Evolutionary conservation across 1,284 basidiomycete species (phyloP).

Genomic region (Fomitopsis schrenkii): DNA sequence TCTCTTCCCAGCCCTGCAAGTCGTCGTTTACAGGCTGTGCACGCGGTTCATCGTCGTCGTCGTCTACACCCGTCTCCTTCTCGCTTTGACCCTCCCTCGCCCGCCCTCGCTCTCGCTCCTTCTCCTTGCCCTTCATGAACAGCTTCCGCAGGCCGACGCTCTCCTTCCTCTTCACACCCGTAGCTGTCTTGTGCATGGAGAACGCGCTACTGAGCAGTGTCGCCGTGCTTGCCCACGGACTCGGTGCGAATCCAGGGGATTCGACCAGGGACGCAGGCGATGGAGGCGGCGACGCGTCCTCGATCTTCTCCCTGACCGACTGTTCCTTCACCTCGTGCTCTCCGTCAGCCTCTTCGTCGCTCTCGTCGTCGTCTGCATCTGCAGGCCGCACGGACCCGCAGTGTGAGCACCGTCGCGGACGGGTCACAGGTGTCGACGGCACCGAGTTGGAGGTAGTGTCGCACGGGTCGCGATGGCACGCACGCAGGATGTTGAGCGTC

Average conservation of each 20-base stretch:
- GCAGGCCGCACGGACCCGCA: slow-evolving; percentile 19
- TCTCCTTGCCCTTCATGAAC: slow-evolving; percentile 31
- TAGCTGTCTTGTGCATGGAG: slow-evolving; percentile 12
- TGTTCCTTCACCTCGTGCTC: neutral
- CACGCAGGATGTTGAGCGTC: slow-evolving; percentile 9
- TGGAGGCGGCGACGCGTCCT: slow-evolving; percentile 12
- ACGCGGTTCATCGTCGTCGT: neutral
- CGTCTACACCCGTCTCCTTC: neutral
- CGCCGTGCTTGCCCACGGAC: slow-evolving; percentile 23
- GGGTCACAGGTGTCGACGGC: slow-evolving; percentile 4
- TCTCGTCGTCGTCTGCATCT: slow-evolving; percentile 12
- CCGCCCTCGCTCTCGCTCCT: slow-evolving; percentile 8
- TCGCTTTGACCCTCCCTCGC: slow-evolving; percentile 21
- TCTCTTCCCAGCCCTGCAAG: neutral
- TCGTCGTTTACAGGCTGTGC: neutral
- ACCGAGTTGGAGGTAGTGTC: slow-evolving; percentile 9
- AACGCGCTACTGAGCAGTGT: slow-evolving; percentile 20
- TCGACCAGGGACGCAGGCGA: slow-evolving; percentile 16
- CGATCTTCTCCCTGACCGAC: neutral
- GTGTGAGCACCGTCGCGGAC: slow-evolving; percentile 19
- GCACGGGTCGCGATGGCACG: slow-evolving; percentile 1
- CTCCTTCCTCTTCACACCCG: slow-evolving; percentile 20
- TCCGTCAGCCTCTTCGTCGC: slow-evolving; percentile 12
- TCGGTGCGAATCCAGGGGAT: slow-evolving; percentile 5
- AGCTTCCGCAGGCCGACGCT: slow-evolving; percentile 27